Percentiles rank a stretch among this genome's conserved stretches.
phyloP scores from a whole-genome alignment of 768 basidiomycete genomes.

The Daedaleopsis nitida region DNA sequence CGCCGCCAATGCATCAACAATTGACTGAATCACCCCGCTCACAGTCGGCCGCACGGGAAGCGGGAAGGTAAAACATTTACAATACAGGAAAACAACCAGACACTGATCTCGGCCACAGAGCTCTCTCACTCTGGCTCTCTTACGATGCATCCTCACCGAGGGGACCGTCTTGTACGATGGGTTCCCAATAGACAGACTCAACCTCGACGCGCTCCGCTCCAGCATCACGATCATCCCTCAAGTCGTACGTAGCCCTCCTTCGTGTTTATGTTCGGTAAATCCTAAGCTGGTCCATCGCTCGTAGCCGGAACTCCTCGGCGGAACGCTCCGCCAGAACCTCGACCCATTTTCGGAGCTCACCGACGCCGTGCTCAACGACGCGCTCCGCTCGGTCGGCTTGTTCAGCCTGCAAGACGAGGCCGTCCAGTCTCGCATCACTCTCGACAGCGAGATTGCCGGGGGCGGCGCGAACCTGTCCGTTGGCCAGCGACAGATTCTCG shows the following conservation, averaged over 20 bases:
- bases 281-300: constrained; percentile 27
- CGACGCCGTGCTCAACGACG: constrained; percentile 43
- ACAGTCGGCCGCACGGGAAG: constrained; percentile 57
- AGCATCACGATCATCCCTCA: constrained; percentile 50
- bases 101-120: too few relatives aligned
- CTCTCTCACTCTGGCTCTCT: constrained; percentile 53
- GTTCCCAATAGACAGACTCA: constrained; percentile 39
- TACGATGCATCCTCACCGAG: constrained; percentile 50
- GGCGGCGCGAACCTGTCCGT: constrained; percentile 47
- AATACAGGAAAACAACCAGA: too few relatives aligned
- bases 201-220: constrained; percentile 47
- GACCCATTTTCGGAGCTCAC: constrained; percentile 61
- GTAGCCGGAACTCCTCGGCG: constrained; percentile 53
- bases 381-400: constrained; percentile 43
- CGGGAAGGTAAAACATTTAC: too few relatives aligned
- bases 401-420: constrained; percentile 28
- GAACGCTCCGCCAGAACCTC: constrained; percentile 56
- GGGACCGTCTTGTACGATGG: constrained; percentile 53
- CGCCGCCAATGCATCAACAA: too few relatives aligned
- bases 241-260: constrained; percentile 29
- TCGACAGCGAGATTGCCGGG: constrained; percentile 31
- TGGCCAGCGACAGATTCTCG: constrained; percentile 56
- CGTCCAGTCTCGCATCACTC: constrained; percentile 32
- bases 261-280: not conserved
- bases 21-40: too few relatives aligned